A percentile compares a stretch with the other conserved stretches of the same genome.
phyloP scores from a whole-genome alignment of 1,284 basidiomycete species.

The Papiliotrema terrestris region DNA sequence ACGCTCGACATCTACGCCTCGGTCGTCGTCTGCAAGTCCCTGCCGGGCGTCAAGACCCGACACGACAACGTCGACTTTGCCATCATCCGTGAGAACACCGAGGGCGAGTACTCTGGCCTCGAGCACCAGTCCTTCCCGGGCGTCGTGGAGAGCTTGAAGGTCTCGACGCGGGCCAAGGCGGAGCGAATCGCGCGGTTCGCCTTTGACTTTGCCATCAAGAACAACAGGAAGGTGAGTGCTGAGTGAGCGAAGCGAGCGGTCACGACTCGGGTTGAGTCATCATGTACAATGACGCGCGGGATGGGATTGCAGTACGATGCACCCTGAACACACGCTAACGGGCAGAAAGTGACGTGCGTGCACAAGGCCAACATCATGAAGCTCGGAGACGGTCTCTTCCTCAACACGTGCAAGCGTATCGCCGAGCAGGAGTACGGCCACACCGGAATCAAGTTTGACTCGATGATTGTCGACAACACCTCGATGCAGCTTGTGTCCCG shows the following conservation, averaged over 20 bases:
- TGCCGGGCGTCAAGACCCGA: slow-evolving; percentile 94
- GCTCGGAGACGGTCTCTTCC: slow-evolving; percentile 97
- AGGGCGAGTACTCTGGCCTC: slow-evolving; percentile 98
- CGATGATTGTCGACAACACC: slow-evolving; percentile 99
- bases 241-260: neutral
- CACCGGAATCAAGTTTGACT: slow-evolving; percentile 86
- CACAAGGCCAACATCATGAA: slow-evolving; percentile 99
- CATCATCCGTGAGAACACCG: slow-evolving; percentile 99
- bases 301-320: too few species aligned
- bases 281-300: neutral
- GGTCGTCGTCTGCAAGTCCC: slow-evolving; percentile 95
- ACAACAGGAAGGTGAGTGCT: slow-evolving; percentile 80
- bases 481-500: slow-evolving; percentile 98
- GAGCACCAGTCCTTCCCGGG: slow-evolving; percentile 98
- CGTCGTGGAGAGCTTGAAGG: slow-evolving; percentile 97
- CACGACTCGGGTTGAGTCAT: too few species aligned
- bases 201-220: slow-evolving; percentile 99
- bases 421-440: slow-evolving; percentile 89
- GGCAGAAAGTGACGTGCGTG: slow-evolving; percentile 96
- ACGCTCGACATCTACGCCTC: slow-evolving; percentile 99
- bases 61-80: slow-evolving; percentile 97
- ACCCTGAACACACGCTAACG: neutral
- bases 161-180: slow-evolving; percentile 91
- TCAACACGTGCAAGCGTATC: slow-evolving; percentile 94
- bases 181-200: slow-evolving; percentile 97